Evolutionary conservation across 116 monocot genomes (phyloP).

Genomic region (Zostera marina): DNA sequence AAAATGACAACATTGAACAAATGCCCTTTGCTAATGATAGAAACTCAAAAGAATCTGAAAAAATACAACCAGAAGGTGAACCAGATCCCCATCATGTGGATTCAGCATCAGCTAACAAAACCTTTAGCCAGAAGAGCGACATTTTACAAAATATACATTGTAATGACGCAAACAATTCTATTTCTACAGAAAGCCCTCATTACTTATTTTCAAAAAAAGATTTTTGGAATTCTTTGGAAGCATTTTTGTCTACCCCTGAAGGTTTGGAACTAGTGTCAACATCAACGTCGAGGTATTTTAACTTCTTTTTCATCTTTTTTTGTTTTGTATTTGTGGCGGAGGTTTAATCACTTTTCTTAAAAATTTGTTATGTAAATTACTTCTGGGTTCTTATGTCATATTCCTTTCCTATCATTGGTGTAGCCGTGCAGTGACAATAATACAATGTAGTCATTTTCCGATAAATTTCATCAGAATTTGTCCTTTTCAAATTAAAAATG

Average conservation of each 20-base stretch:
- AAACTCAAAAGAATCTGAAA: neutral
- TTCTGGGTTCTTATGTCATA: too few relatives aligned
- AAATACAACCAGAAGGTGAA: neutral
- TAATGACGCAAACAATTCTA: constrained; percentile 1
- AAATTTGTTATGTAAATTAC: too few relatives aligned
- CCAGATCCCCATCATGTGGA: neutral
- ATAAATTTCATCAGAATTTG: too few relatives aligned
- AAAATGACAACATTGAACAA: neutral
- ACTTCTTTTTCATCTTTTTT: neutral
- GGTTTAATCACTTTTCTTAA: too few relatives aligned
- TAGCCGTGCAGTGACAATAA: too few relatives aligned
- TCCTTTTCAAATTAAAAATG: too few relatives aligned
- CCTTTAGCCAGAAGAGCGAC: neutral
- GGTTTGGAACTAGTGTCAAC: constrained; percentile 40
- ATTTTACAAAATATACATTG: neutral
- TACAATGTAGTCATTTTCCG: too few relatives aligned
- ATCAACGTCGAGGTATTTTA: constrained; percentile 39
- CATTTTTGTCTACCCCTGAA: constrained; percentile 39
- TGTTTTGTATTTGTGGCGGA: too few relatives aligned
- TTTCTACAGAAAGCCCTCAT: constrained; percentile 16
- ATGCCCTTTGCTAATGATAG: neutral
- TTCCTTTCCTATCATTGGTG: too few relatives aligned
- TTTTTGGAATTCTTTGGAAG: constrained; percentile 64
- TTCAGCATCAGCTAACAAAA: neutral
- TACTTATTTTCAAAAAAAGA: constrained; percentile 38